A percentile compares a stretch with the other conserved stretches of the same genome.
Conservation (phyloP, 2,329 filamentous ascomycete genomes). For the Lojkania enalia region DNA sequence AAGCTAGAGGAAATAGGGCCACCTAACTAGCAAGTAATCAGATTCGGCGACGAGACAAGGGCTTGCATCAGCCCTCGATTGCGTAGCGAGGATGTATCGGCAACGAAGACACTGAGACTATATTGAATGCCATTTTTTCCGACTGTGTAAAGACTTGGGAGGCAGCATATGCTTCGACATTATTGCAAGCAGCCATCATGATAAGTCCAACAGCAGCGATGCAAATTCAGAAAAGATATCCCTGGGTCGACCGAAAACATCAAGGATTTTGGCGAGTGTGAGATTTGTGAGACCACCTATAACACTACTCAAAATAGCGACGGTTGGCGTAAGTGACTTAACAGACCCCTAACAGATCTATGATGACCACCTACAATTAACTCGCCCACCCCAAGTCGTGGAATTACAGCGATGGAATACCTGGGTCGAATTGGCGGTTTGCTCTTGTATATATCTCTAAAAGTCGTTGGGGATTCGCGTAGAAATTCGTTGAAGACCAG, state of each 20-base stretch:
- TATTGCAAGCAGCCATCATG: constrained; percentile 66
- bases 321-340: constrained; percentile 38
- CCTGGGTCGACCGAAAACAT: constrained; percentile 42
- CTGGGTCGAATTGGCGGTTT: too few species aligned
- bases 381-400: too few species aligned
- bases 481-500: too few species aligned
- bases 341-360: too few species aligned
- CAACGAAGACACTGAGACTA: constrained; percentile 64
- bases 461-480: too few species aligned
- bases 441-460: too few species aligned
- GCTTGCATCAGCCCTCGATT: constrained; percentile 67
- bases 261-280: constrained; percentile 44
- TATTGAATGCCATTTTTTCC: constrained; percentile 62
- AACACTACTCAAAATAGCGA: constrained; percentile 35
- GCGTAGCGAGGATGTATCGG: constrained; percentile 66
- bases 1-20: constrained; percentile 33
- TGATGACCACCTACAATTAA: too few species aligned
- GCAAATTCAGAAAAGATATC: neutral
- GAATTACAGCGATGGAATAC: constrained; percentile 44
- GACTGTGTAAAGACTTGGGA: constrained; percentile 68
- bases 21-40: constrained; percentile 25
- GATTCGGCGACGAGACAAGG: constrained; percentile 26
- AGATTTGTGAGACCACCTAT: constrained; percentile 42
- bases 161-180: constrained; percentile 63
- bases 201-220: constrained; percentile 50